phyloP scores from a whole-genome alignment of 73 alveolate genomes.

The Uronychia setigera region DNA sequence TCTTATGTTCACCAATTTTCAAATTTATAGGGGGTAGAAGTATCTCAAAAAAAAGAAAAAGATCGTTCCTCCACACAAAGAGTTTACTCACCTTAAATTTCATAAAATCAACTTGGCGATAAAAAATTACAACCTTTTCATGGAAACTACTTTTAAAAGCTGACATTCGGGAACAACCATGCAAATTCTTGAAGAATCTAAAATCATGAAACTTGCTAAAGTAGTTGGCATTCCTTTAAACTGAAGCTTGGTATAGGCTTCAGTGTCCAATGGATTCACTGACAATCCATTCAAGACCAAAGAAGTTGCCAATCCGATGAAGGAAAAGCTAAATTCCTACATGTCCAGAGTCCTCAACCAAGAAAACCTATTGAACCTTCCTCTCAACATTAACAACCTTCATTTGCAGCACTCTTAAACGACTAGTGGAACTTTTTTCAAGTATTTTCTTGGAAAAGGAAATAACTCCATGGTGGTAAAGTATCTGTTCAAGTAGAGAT shows the following conservation, averaged over 20 bases:
- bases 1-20: too few relatives aligned
- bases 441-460: neutral
- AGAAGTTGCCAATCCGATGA: neutral
- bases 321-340: neutral
- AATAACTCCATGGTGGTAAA: neutral
- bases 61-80: neutral
- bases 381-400: too few relatives aligned
- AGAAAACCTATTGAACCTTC: neutral
- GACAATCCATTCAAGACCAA: neutral
- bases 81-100: neutral
- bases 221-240: neutral
- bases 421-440: neutral
- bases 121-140: neutral
- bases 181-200: neutral
- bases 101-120: neutral
- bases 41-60: neutral
- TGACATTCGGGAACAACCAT: neutral
- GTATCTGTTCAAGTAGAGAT: neutral
- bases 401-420: neutral
- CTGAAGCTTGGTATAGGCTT: neutral
- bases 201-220: neutral
- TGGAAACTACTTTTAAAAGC: neutral
- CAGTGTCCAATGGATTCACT: neutral
- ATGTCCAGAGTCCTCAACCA: neutral
- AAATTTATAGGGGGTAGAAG: too few relatives aligned